Evolutionary conservation across 2,329 filamentous ascomycete genomes (phyloP), one percentile per base, ranked within the genome.

Genomic region (Fusarium sp.): DNA sequence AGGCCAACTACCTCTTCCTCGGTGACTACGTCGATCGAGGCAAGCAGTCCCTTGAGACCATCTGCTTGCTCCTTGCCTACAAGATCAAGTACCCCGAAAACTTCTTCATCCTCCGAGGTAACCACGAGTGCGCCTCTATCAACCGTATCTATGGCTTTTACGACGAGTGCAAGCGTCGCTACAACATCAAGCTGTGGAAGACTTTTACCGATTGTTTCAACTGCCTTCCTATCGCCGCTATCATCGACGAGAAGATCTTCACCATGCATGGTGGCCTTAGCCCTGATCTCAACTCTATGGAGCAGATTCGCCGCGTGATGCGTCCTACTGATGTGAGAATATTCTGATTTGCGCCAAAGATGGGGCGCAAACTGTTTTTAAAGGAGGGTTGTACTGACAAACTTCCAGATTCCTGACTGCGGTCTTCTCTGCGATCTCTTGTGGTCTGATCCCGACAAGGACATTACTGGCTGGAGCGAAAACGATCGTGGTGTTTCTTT

Each of bases 51-150:
- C 90, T 99, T 55, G 96, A 99, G 86, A 98, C 96, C 72, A 98
- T 99, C 82, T 97, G 94, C 84, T 86, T 99, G 69, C 87, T 99
- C 58, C 88, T 99, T 51, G 94, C 94, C 67, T 99, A 98, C 89
- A 99, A 99, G 89, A 97, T 99, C 88, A 98, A 98, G 85, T 98
- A 97, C 80, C 96, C 96, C 48, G 96, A 99, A 84, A 99, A 99
- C 85, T 98, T 99, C 85, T 99, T 99, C 86, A 92, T 99, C 72
- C 89, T 99, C 62, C 93, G 96, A 73, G 96, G 96, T 69, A 99
- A 99, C 86, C 96, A 99, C 86, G 96, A 99, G 82, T 98, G 96
- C 83, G 96, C 96, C 62, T 97, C 93, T 53, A 97, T 99, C 86
- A 99, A 97, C 85, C 93, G 96, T 78, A 97, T 98, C 82, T 99